These are phyloP conservation scores for Auriscalpium microsporum DNA, from an alignment of 768 basidiomycete genomes.

Conservation along the genomic window DNA sequence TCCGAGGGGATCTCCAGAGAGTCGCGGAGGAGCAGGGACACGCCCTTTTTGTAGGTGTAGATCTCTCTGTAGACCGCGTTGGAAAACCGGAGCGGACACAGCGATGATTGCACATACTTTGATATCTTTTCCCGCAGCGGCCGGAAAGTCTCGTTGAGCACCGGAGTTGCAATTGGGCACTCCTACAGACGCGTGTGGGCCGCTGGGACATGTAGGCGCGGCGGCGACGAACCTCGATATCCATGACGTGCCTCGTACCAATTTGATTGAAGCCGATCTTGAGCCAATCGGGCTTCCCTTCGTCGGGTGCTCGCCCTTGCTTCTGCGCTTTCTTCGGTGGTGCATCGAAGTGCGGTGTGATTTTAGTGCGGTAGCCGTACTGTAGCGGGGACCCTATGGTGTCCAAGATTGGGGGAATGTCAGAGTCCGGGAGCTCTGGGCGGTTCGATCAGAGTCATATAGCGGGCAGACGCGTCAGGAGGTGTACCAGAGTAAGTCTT, in stretches of 20 bases:
- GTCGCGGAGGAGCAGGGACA: constrained; percentile 85
- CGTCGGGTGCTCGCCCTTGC: constrained; percentile 11
- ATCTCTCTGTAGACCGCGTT: constrained; percentile 48
- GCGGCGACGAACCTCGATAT: constrained; percentile 67
- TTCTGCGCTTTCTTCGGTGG: constrained; percentile 40
- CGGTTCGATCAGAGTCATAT: neutral
- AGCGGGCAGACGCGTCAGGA: neutral
- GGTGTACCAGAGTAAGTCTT: constrained; percentile 56
- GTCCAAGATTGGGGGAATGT: constrained; percentile 56
- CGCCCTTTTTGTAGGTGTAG: constrained; percentile 73
- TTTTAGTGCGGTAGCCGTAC: constrained; percentile 92
- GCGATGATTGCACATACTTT: constrained; percentile 36
- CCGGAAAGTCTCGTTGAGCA: constrained; percentile 61
- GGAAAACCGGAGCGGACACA: neutral
- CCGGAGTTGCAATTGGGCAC: constrained; percentile 82
- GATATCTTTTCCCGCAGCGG: constrained; percentile 58
- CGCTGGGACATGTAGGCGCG: no score
- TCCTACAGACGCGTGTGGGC: constrained; percentile 40
- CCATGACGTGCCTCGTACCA: constrained; percentile 66
- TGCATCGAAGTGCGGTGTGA: constrained; percentile 92
- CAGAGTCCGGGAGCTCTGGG: constrained; percentile 44
- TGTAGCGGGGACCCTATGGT: constrained; percentile 86
- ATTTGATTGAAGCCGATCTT: constrained; percentile 86
- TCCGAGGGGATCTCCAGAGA: constrained; percentile 41
- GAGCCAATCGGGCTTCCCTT: constrained; percentile 53